Evolutionary conservation across 2,329 filamentous ascomycete species (phyloP).

Genomic region (Sporothrix globosa): DNA sequence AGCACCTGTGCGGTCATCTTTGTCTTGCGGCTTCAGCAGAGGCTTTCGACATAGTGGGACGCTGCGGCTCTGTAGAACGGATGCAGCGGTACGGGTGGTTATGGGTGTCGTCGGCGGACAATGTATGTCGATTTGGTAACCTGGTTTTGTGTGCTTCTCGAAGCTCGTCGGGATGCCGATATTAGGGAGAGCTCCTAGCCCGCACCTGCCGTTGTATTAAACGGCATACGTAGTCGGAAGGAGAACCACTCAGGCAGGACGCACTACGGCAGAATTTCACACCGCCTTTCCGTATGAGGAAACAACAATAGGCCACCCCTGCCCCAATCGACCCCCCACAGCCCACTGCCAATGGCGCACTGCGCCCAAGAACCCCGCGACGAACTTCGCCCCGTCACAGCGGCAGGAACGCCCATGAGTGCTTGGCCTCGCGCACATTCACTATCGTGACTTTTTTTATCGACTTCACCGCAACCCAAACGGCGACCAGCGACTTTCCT

Average conservation of each 20-base stretch:
- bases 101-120: not conserved
- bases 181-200: constrained; percentile 20
- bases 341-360: not conserved
- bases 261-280: constrained; percentile 31
- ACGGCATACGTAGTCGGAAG: constrained; percentile 49
- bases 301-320: not conserved
- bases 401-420: not conserved
- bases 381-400: constrained; percentile 11
- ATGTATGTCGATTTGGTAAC: not conserved
- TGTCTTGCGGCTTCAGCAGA: constrained; percentile 32
- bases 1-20: constrained; percentile 91
- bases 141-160: not conserved
- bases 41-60: constrained; percentile 34
- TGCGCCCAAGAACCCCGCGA: constrained; percentile 29
- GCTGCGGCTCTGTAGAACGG: not conserved
- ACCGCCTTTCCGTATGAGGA: constrained; percentile 33
- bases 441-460: constrained; percentile 2
- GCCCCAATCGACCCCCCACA: constrained; percentile 6
- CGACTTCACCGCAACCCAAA: not conserved
- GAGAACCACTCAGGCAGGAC: not conserved
- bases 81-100: not conserved
- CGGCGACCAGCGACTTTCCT: not conserved
- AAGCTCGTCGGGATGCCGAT: constrained; percentile 16
- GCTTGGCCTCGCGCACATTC: not conserved
- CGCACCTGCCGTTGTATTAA: constrained; percentile 47